These are phyloP conservation scores for Marvania coccoides DNA, from an alignment of 139 green algal species.

Conservation along the genomic window DNA sequence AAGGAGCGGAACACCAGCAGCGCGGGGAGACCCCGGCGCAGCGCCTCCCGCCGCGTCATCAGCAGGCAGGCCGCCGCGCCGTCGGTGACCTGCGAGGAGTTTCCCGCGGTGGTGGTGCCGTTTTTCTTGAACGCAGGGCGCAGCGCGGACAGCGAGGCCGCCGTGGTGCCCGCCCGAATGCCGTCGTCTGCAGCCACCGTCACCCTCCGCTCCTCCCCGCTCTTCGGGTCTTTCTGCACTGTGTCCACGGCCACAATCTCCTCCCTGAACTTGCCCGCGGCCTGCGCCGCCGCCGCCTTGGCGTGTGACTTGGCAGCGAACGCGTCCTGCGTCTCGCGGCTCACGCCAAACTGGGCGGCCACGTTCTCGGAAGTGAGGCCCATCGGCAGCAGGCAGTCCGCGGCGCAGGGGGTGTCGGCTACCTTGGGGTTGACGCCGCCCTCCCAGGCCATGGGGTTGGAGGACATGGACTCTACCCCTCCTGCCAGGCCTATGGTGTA, in stretches of 20 bases:
- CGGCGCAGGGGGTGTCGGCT: slow-evolving; percentile 50
- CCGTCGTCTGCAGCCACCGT: slow-evolving; percentile 83
- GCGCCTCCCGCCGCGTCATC: slow-evolving; percentile 88
- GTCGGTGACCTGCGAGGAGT: slow-evolving; percentile 90
- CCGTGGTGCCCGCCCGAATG: slow-evolving; percentile 68
- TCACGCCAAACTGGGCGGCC: slow-evolving; percentile 77
- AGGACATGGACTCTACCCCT: slow-evolving; percentile 92
- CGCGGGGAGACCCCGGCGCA: slow-evolving; percentile 71
- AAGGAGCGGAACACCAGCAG: slow-evolving; percentile 89
- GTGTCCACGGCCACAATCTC: slow-evolving; percentile 96
- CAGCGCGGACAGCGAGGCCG: slow-evolving; percentile 61
- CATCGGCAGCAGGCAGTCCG: slow-evolving; percentile 95
- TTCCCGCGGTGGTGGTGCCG: slow-evolving; percentile 91
- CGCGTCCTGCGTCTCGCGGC: slow-evolving; percentile 67
- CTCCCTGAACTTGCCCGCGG: slow-evolving; percentile 75
- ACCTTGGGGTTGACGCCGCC: slow-evolving; percentile 86
- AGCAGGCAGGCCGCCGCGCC: slow-evolving; percentile 85
- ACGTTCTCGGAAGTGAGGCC: slow-evolving; percentile 95
- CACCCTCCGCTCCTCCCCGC: slow-evolving; percentile 61
- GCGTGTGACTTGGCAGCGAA: slow-evolving; percentile 74
- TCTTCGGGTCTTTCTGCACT: slow-evolving; percentile 76
- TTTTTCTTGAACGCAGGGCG: slow-evolving; percentile 87
- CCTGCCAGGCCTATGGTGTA: slow-evolving; percentile 90
- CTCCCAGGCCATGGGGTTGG: slow-evolving; percentile 96
- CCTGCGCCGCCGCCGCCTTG: slow-evolving; percentile 72